These are phyloP conservation scores for Talaromyces wortmannii DNA, from an alignment of 495 filamentous ascomycete genomes.

Conservation along the genomic window DNA sequence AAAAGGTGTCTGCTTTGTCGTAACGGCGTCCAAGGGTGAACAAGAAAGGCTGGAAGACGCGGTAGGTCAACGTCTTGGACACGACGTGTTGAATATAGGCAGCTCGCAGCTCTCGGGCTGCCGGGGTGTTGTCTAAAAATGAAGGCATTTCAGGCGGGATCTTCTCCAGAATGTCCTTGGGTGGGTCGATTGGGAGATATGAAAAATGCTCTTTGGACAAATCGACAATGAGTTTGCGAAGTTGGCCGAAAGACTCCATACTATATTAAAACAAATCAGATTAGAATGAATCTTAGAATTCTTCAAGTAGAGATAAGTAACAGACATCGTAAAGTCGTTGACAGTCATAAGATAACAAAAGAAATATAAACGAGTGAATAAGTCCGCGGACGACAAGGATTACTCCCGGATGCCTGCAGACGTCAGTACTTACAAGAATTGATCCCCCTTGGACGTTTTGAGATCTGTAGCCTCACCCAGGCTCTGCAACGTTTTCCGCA, in stretches of 20 bases:
- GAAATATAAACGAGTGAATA: slow-evolving; percentile 15
- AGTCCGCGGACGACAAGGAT: slow-evolving; percentile 11
- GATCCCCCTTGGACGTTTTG: slow-evolving; percentile 50
- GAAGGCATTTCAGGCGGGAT: slow-evolving; percentile 50
- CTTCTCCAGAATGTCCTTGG: slow-evolving; percentile 42
- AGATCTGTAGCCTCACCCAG: slow-evolving; percentile 55
- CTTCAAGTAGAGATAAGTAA: slow-evolving; percentile 1
- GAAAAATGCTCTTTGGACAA: slow-evolving; percentile 51
- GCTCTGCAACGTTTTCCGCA: slow-evolving; percentile 50
- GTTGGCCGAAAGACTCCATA: slow-evolving; percentile 51
- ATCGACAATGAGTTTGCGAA: slow-evolving; percentile 50
- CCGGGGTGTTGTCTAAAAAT: slow-evolving; percentile 38
- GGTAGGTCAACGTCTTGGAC: slow-evolving; percentile 51
- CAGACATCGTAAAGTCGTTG: slow-evolving; percentile 22
- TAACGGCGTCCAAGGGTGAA: slow-evolving; percentile 56
- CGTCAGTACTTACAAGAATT: slow-evolving; percentile 52
- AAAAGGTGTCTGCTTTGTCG: slow-evolving; percentile 56
- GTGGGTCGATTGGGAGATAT: slow-evolving; percentile 50
- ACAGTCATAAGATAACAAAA: slow-evolving; percentile 18
- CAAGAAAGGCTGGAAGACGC: slow-evolving; percentile 60
- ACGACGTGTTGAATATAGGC: slow-evolving; percentile 55
- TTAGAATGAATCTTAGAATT: slow-evolving; percentile 20
- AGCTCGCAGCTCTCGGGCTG: slow-evolving; percentile 49
- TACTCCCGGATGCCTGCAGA: neutral
- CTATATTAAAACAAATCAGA: slow-evolving; percentile 34